Base-by-base conservation (phyloP, 1,139 yeast genomes). In the Diutina ranongensis region DNA sequence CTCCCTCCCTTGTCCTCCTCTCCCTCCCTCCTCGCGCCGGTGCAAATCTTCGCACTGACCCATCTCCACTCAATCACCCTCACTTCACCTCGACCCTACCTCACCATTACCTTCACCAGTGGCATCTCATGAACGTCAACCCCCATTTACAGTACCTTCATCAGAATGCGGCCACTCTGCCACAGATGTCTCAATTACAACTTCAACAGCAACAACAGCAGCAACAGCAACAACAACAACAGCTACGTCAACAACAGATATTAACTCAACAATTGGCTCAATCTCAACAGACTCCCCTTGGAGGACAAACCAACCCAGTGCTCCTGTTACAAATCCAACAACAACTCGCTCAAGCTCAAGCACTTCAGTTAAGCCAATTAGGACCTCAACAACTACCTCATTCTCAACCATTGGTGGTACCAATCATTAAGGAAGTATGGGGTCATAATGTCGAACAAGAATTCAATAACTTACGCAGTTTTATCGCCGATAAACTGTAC, bases 381-480 rank as follows among this genome's bases (percentile, higher is more conserved):
- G 44, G 55, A 46, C 50, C 46, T 50, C 45, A 55, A 33, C 50
- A 55, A 48, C 13, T 31, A 4, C 28, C 27, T 21, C 28, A 13
- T n/a, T 13, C 27, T 15, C 32, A 22, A 27, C 32, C 32, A 27
- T 25, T 38, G 31, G 42, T 25, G 33, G 58, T 56, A 40, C 77
- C 79, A 3, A 62, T 69, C 46, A 70, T 76, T 46, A 68, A 74
- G 52, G 80, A 89, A 54, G 97, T 92, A 15, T 92, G 97, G 97
- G 74, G 72, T 45, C 79, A 80, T 57, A 92, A 89, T 59, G 68
- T 92, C 53, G 88, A 86, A 55, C 78, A 77, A 50, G 97, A 89
- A 59, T 83, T 92, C 69, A 78, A 78, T 47, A 65, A 78, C 15
- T 76, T 89, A 50, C 75, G 96, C 51, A 76, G 78, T 48, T 72